A percentile compares a stretch with the other conserved stretches of the same genome.
Evolutionary conservation across 139 green algal genomes (phyloP).

Genomic region (Pseudopediastrum boryanum): DNA sequence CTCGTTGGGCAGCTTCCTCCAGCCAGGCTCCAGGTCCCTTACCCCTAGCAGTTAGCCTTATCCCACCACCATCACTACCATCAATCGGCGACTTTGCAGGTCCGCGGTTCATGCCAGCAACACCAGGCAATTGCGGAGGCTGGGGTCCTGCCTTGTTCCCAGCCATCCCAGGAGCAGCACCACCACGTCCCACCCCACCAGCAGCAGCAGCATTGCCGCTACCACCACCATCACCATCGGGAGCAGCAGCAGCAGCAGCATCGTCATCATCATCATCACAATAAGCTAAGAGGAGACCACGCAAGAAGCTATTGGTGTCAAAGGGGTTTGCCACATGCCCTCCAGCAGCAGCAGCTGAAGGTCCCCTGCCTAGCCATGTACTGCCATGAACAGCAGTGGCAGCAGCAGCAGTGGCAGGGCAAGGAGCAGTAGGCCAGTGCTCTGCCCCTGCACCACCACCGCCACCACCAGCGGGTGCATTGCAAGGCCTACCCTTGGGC

Average conservation of each 20-base stretch:
- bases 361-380: neutral
- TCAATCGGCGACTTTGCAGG: no score
- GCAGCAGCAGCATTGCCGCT: neutral
- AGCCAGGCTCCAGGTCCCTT: no score
- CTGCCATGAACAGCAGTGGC: neutral
- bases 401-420: slow-evolving; percentile 1
- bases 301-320: neutral
- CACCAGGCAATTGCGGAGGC: no score
- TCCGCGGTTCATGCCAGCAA: neutral
- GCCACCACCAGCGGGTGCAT: no score
- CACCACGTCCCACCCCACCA: no score
- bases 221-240: neutral
- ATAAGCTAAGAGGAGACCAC: neutral
- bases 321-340: neutral
- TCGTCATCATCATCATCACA: neutral
- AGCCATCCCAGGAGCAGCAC: no score
- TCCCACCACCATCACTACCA: no score
- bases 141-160: no score
- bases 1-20: no score
- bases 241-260: slow-evolving; percentile 16
- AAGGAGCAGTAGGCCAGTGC: neutral
- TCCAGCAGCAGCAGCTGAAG: neutral
- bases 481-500: no score
- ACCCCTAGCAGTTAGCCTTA: no score
- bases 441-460: neutral